Evolutionary conservation across 768 basidiomycete species (phyloP).

Genomic region (Leccinum uliginosum): DNA sequence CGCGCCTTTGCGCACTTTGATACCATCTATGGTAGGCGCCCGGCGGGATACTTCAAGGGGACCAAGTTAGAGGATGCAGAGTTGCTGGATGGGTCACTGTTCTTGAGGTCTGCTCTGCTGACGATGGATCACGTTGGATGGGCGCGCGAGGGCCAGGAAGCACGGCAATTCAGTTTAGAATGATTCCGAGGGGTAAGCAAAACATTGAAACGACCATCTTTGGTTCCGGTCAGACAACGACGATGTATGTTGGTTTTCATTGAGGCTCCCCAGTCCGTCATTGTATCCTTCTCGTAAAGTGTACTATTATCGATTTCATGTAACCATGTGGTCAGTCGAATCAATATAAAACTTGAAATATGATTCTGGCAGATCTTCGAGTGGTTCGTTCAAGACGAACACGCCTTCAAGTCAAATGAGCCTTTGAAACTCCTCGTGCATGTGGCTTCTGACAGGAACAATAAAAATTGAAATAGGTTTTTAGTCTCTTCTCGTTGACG

Average conservation of each 20-base stretch:
- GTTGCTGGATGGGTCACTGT: constrained; percentile 34
- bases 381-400: too few relatives aligned
- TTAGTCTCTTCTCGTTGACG: too few relatives aligned
- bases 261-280: neutral
- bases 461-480: too few relatives aligned
- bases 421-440: too few relatives aligned
- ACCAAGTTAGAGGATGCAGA: constrained; percentile 31
- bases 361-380: too few relatives aligned
- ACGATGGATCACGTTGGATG: constrained; percentile 34
- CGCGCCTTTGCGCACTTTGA: constrained; percentile 33
- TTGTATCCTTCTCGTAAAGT: neutral
- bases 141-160: constrained; percentile 35
- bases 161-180: constrained; percentile 22
- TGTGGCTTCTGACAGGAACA: too few relatives aligned
- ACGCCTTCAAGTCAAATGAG: too few relatives aligned
- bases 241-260: neutral
- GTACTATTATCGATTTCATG: neutral
- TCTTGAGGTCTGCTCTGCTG: constrained; percentile 28
- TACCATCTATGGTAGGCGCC: constrained; percentile 26
- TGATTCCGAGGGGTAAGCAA: constrained; percentile 19
- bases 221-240: neutral
- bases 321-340: too few relatives aligned
- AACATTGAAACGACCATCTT: neutral
- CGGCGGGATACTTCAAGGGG: constrained; percentile 24
- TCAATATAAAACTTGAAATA: too few relatives aligned